A percentile compares a stretch with the other conserved stretches of the same genome.
Evolutionary conservation across 495 filamentous ascomycete genomes (phyloP).

Genomic region (Penicillium daleae): DNA sequence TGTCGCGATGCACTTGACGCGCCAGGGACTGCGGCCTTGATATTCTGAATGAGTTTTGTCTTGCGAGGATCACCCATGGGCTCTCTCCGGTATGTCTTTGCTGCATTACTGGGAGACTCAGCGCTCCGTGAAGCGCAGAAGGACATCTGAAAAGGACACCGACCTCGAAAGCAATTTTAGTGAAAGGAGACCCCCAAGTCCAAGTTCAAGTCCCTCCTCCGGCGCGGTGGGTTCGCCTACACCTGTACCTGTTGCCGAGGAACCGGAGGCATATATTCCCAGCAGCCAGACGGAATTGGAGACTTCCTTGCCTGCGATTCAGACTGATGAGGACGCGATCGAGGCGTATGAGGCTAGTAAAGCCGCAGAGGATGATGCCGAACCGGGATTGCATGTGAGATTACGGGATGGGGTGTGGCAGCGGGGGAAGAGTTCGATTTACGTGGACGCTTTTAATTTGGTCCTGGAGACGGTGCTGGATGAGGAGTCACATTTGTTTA

Average conservation of each 20-base stretch:
- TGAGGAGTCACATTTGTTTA: slow-evolving; percentile 87
- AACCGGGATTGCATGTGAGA: slow-evolving; percentile 48
- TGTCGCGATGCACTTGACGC: slow-evolving; percentile 9
- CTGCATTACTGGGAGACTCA: slow-evolving; percentile 49
- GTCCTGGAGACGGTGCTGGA: slow-evolving; percentile 88
- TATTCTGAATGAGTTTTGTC: neutral
- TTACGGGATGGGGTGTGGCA: slow-evolving; percentile 61
- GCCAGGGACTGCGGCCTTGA: neutral
- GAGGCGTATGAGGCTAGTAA: slow-evolving; percentile 74
- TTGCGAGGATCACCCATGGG: slow-evolving; percentile 12
- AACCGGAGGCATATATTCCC: slow-evolving; percentile 41
- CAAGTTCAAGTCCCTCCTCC: slow-evolving; percentile 27
- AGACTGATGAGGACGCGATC: slow-evolving; percentile 71
- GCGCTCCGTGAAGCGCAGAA: slow-evolving; percentile 43
- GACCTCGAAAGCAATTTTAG: slow-evolving; percentile 10
- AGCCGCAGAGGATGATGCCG: slow-evolving; percentile 38
- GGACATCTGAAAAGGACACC: slow-evolving; percentile 18
- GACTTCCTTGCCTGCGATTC: slow-evolving; percentile 69
- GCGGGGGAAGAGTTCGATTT: slow-evolving; percentile 79
- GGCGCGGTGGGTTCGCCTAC: slow-evolving; percentile 9
- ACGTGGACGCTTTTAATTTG: slow-evolving; percentile 96
- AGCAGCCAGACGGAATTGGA: slow-evolving; percentile 71
- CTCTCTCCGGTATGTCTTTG: slow-evolving; percentile 41
- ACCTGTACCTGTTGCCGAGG: slow-evolving; percentile 33
- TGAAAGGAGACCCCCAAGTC: slow-evolving; percentile 21